Evolutionary conservation across 768 basidiomycete genomes (phyloP), one percentile per base, ranked within the genome.

Genomic region (Mycena kentingensis): DNA sequence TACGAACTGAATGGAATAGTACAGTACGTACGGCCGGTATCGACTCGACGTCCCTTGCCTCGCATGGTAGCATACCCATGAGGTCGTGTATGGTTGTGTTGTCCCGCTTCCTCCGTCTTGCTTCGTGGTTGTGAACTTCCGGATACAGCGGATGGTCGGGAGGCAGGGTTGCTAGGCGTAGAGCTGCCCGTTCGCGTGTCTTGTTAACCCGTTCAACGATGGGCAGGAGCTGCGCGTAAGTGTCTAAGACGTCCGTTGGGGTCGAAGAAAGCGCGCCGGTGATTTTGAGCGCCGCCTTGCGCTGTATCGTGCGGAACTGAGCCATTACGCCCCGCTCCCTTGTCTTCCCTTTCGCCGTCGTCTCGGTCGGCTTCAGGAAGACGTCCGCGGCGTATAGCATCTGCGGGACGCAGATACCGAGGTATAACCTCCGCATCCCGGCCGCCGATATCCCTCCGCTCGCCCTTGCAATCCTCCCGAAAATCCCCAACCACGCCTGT

Each of bases 311-410:
- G 18, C 12, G 25, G 10, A 19, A 38, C 37, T 39, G 26, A 2
- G 19, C 25, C 0, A 54, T 2, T 8, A 41, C 18, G 5, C 47
- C 24, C 15, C 7, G 28, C 6, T 32, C 19, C 7, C 11, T 15
- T 12, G 4, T 24, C 49, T 22, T 18, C 8, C 7, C 19, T 34
- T 8, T 16, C 31, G 46, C 8, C 21, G 8, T 38, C 4, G 11
- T 3, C 2, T 29, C 6, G 2, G 25, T 32, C 0, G 56, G 47
- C 1, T 29, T 52, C 12, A 57, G 57, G 54, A 62, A 66, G 0
- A 64, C 27, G 12, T 65, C 57, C 0, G 54, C 62, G 0, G 49
- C 64, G 32, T 70, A 69, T 0, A 58, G 15, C 43, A 68, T 62
- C 15, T 53, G 50, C 0, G 67, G 69, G 0, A 68, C 42, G 0